Evolutionary conservation across 176 grass and related monocot genomes (phyloP).

Genomic region (Ensete glaucum): DNA sequence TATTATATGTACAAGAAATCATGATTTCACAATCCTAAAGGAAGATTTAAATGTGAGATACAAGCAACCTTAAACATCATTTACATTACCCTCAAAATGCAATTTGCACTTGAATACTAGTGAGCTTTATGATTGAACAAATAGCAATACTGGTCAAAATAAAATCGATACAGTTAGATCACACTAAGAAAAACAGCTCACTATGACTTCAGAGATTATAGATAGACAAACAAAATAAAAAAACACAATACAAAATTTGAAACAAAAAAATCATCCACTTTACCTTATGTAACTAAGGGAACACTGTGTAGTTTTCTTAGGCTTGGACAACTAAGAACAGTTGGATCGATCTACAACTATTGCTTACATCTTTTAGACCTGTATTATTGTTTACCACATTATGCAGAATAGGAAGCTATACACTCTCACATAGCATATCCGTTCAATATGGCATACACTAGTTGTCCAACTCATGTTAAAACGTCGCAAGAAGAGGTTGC

Average conservation of each 20-base stretch:
- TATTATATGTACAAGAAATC: too few species aligned
- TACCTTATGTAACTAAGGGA: not conserved
- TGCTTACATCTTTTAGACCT: not conserved
- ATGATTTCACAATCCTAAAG: too few species aligned
- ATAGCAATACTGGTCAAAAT: not conserved
- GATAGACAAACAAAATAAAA: not conserved
- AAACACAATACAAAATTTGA: not conserved
- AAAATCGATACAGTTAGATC: not conserved
- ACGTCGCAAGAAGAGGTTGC: not conserved
- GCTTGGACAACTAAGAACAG: not conserved
- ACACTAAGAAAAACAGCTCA: too few species aligned
- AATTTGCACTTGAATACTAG: not conserved
- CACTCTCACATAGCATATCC: not conserved
- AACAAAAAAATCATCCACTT: not conserved
- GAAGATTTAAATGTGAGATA: not conserved
- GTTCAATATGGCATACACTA: not conserved
- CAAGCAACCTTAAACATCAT: not conserved
- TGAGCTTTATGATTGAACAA: not conserved
- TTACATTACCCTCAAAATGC: not conserved
- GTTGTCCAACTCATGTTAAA: not conserved
- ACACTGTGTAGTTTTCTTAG: not conserved
- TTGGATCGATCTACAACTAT: not conserved
- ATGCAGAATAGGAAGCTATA: not conserved
- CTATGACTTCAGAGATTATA: too few species aligned
- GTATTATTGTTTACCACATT: not conserved